Evolutionary conservation across 768 basidiomycete species (phyloP).

Genomic region (Xerocomus brunneocitrinus): DNA sequence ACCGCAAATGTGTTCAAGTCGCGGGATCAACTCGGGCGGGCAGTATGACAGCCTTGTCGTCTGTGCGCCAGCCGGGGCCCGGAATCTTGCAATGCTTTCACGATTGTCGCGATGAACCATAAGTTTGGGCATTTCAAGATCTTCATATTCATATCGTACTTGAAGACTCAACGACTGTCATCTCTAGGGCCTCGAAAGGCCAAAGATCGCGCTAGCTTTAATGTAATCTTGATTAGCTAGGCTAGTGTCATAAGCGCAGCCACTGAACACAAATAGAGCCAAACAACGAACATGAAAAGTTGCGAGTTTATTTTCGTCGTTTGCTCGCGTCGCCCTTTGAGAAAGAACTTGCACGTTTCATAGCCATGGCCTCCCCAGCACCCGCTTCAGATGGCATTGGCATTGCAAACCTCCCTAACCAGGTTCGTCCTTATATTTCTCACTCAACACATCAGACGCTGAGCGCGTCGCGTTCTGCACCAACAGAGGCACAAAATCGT

Average conservation of each 20-base stretch:
- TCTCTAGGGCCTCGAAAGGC: no score
- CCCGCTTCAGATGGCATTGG: slow-evolving; percentile 73
- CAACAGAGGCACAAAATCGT: slow-evolving; percentile 96
- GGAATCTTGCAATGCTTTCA: no score
- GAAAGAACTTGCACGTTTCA: not conserved
- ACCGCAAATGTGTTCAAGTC: no score
- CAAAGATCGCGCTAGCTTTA: no score
- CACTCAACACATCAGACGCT: not conserved
- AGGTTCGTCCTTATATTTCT: slow-evolving; percentile 49
- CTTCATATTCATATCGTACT: no score
- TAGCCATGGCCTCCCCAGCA: slow-evolving; percentile 26
- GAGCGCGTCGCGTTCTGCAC: not conserved
- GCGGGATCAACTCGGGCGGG: no score
- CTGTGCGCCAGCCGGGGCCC: no score
- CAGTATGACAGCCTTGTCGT: no score
- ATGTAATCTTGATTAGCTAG: no score
- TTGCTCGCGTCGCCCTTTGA: not conserved
- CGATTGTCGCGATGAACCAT: no score
- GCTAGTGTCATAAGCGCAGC: slow-evolving; percentile 1
- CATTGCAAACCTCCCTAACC: slow-evolving; percentile 96
- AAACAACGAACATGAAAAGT: slow-evolving; percentile 26
- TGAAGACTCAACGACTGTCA: no score
- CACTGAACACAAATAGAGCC: slow-evolving; percentile 24
- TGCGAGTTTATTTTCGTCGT: slow-evolving; percentile 14
- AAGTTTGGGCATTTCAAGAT: no score